phyloP scores from a whole-genome alignment of 192 early-diverging fungal species.

The Radiomyces spectabilis region DNA sequence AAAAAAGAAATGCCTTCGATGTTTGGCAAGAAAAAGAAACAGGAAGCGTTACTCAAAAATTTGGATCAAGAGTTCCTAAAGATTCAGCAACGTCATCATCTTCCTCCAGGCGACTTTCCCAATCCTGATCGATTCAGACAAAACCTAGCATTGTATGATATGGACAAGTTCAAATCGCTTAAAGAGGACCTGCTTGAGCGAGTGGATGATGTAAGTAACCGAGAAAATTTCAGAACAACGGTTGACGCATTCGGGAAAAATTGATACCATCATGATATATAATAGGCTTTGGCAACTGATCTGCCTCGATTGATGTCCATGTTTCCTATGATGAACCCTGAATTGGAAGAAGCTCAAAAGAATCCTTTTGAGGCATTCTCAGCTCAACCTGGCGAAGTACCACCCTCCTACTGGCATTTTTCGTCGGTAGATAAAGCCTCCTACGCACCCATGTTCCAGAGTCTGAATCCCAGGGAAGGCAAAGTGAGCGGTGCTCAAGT shows the following conservation, averaged over 20 bases:
- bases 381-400: constrained; percentile 1
- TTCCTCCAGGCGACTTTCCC: constrained; percentile 47
- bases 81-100: constrained; percentile 59
- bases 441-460: constrained; percentile 30
- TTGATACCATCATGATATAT: neutral
- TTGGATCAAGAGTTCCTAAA: constrained; percentile 60
- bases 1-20: constrained; percentile 69
- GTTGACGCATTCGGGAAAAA: neutral
- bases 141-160: constrained; percentile 30
- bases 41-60: constrained; percentile 61
- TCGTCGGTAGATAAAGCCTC: constrained; percentile 24
- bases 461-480: constrained; percentile 28
- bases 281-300: constrained; percentile 35
- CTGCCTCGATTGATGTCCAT: constrained; percentile 33
- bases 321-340: constrained; percentile 30
- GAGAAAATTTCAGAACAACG: no score
- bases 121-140: constrained; percentile 33
- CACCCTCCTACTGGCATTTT: constrained; percentile 31
- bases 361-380: constrained; percentile 27
- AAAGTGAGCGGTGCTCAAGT: constrained; percentile 27
- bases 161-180: constrained; percentile 41
- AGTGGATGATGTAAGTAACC: constrained; percentile 33
- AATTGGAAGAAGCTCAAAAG: constrained; percentile 24
- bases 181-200: constrained; percentile 34
- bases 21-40: constrained; percentile 70